Evolutionary conservation across 192 early-diverging fungal species (phyloP).

Genomic region (Powellomyces hirtus): DNA sequence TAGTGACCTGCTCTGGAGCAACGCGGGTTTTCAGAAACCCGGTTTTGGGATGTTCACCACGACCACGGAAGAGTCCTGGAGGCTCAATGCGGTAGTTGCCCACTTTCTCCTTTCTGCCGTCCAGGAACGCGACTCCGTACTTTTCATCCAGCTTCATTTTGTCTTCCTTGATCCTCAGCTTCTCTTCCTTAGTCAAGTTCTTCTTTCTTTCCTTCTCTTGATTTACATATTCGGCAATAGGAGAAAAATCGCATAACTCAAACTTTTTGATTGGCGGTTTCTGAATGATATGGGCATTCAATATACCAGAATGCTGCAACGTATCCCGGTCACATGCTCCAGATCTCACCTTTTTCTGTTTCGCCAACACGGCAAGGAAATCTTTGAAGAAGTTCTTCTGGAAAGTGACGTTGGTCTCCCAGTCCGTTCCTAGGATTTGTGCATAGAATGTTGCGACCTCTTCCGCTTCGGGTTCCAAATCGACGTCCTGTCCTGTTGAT

Average conservation of each 20-base stretch:
- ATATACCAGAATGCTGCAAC: neutral
- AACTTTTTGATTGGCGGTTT: conserved; percentile 73
- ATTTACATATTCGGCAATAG: conserved; percentile 78
- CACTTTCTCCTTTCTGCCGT: conserved; percentile 94
- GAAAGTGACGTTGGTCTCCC: conserved; percentile 69
- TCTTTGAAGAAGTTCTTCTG: conserved; percentile 92
- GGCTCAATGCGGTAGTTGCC: conserved; percentile 98
- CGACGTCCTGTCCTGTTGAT: conserved; percentile 42
- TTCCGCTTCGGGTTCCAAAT: conserved; percentile 75
- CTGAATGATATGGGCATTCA: conserved; percentile 21
- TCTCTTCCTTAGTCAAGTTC: conserved; percentile 85
- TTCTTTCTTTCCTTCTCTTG: conserved; percentile 76
- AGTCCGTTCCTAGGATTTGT: conserved; percentile 77
- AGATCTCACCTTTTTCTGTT: conserved; percentile 55
- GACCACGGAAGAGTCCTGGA: conserved; percentile 93
- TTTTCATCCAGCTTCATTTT: conserved; percentile 67
- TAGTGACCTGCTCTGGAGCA: conserved; percentile 85
- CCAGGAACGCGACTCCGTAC: conserved; percentile 73
- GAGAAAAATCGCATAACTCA: conserved; percentile 84
- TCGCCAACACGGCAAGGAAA: conserved; percentile 66
- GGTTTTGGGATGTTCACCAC: conserved; percentile 94
- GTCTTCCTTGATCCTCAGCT: conserved; percentile 69
- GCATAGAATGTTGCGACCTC: conserved; percentile 97
- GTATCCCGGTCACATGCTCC: too few species aligned
- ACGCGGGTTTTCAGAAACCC: conserved; percentile 90